Percentiles rank a stretch among this genome's conserved stretches.
phyloP scores from a whole-genome alignment of 805 yeast genomes.

The Teunomyces pallodes region DNA sequence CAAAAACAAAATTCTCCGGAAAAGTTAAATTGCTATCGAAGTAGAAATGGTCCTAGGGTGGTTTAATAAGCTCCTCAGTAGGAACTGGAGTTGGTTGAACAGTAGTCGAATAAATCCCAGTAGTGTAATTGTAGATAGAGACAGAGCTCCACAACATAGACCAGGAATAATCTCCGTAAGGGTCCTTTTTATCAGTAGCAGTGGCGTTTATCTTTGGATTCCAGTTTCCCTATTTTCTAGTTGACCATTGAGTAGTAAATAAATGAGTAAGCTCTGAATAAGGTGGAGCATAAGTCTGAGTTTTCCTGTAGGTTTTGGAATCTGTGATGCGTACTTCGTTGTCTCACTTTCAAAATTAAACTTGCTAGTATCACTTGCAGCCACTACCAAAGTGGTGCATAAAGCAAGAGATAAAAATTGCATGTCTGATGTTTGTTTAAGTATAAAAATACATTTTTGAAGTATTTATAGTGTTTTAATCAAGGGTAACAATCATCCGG shows the following conservation, averaged over 20 bases:
- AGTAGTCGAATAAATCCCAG: slow-evolving; percentile 4
- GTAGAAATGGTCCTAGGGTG: slow-evolving; percentile 15
- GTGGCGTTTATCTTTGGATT: slow-evolving; percentile 10
- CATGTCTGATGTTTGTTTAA: not conserved
- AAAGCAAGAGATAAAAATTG: not conserved
- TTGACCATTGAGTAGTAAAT: not conserved
- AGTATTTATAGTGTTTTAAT: no score
- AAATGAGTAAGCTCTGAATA: not conserved
- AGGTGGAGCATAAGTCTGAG: not conserved
- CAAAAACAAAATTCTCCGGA: slow-evolving; percentile 19
- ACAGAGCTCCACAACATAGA: slow-evolving; percentile 14
- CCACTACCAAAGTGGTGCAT: not conserved
- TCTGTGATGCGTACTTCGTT: not conserved
- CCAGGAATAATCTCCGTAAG: slow-evolving; percentile 21
- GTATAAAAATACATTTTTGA: no score
- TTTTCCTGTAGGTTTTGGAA: not conserved
- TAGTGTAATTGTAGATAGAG: slow-evolving; percentile 11
- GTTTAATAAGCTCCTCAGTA: slow-evolving; percentile 9
- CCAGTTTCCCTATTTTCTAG: slow-evolving; percentile 19
- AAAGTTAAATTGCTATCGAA: slow-evolving; percentile 13
- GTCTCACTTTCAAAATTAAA: not conserved
- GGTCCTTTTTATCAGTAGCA: slow-evolving; percentile 17
- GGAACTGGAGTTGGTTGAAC: slow-evolving; percentile 19
- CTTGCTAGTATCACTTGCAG: not conserved
- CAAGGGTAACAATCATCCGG: no score